Base-by-base conservation (phyloP, 208 protist species). In the Trypanosoma mega region DNA sequence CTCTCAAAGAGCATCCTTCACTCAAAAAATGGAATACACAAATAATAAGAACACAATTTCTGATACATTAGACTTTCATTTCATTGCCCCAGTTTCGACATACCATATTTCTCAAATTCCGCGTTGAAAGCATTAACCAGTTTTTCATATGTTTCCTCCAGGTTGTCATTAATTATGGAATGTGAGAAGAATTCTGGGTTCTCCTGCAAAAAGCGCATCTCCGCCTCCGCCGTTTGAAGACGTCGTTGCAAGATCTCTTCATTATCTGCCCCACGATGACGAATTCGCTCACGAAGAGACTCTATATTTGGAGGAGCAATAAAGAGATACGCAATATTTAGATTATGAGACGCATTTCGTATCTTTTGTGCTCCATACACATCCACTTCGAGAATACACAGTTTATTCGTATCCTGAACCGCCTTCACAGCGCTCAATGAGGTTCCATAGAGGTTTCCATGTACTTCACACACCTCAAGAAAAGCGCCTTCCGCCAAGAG, bases 401-500 rank as follows among this genome's bases (percentile, higher is more conserved):
- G 58, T 61, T 89, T 92, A 24, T 86, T 86, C 11, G 67, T 43
- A 16, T 75, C 63, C 27, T 74, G 63, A 12, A 98, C 93, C 14
- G 63, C 63, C 11, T 82, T 53, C 18, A 98, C 80, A 6, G 92
- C 88, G 6, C 60, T 72, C 23, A 86, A 69, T 39, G 72, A 83
- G n/a, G 97, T 98, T 50, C 97, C 97, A 78, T 98, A 98, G 45
- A 94, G 74, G 74, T 98, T 98, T 39, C 92, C 91, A 77, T 98
- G 95, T 26, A 98, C 93, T 23, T 92, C 65, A 67, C 91, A 96
- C 18, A 85, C 37, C 74, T 98, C 94, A 30, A 98, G 54, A 62
- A 98, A 98, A 53, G 85, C 76, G 37, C 84, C 83, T 36, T 79
- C 56, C 49, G 76, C 76, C 18, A 75, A 69, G 78, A 96, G 76